phyloP scores from a whole-genome alignment of 352 stramenopile species.

The Phytopythium vexans region DNA sequence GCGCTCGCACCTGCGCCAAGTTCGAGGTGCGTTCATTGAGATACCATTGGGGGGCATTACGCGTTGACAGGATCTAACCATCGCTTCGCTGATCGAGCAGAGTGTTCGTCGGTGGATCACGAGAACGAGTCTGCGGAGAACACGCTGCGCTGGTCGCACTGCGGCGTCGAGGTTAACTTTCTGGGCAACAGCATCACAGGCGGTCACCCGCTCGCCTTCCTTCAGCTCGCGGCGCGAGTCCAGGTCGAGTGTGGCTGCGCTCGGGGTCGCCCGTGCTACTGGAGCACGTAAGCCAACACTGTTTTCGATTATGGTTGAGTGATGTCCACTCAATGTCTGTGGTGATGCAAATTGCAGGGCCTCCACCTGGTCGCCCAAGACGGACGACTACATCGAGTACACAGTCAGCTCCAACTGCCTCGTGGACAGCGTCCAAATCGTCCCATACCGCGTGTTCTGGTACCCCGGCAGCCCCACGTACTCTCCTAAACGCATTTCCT shows the following conservation, averaged over 20 bases:
- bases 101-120: conserved; percentile 49
- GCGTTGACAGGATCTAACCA: background rate
- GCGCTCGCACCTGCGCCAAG: conserved; percentile 27
- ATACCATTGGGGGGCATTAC: background rate
- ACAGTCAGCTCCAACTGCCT: conserved; percentile 35
- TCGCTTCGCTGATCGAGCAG: conserved; percentile 7
- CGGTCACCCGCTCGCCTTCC: conserved; percentile 24
- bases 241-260: conserved; percentile 74
- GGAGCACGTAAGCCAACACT: conserved; percentile 52
- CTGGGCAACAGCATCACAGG: conserved; percentile 13
- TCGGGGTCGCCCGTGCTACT: conserved; percentile 63
- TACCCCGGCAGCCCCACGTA: conserved; percentile 72
- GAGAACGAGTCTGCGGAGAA: conserved; percentile 44
- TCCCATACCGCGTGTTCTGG: conserved; percentile 79
- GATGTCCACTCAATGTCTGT: no score
- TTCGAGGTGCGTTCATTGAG: conserved; percentile 23
- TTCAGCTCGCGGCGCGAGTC: conserved; percentile 37
- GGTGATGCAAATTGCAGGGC: conserved; percentile 11
- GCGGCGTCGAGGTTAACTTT: conserved; percentile 28
- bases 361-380: conserved; percentile 32
- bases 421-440: conserved; percentile 43
- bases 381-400: conserved; percentile 70
- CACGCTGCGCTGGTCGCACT: conserved; percentile 40
- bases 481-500: conserved; percentile 49
- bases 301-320: no score